Conservation (phyloP, 2,329 filamentous ascomycete genomes). For the Fusarium chlamydosporum region DNA sequence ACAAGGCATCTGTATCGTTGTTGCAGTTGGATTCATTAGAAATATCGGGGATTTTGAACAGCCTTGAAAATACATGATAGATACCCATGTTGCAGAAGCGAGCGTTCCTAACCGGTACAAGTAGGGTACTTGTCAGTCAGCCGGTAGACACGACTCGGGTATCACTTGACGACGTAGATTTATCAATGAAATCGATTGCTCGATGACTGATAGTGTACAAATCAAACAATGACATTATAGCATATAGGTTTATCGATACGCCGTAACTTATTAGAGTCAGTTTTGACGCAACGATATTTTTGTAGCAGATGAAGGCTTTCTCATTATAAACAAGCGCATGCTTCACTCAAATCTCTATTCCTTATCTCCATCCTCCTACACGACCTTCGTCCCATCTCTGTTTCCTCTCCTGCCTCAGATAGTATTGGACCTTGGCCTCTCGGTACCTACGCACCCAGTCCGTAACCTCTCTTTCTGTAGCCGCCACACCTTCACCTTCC, state of each 20-base stretch:
- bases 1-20: neutral
- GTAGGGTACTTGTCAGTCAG: neutral
- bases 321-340: neutral
- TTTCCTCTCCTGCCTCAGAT: constrained; percentile 86
- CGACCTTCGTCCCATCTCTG: constrained; percentile 96
- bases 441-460: constrained; percentile 89
- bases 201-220: neutral
- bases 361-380: constrained; percentile 90
- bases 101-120: constrained; percentile 24
- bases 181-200: constrained; percentile 5
- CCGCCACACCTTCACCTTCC: constrained; percentile 58
- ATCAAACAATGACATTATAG: neutral
- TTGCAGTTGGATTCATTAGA: neutral
- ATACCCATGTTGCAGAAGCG: constrained; percentile 40
- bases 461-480: constrained; percentile 83
- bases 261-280: constrained; percentile 4
- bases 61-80: constrained; percentile 26
- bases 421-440: constrained; percentile 83
- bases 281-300: neutral
- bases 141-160: neutral
- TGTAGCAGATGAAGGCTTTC: neutral
- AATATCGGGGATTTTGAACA: constrained; percentile 1
- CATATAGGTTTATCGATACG: neutral
- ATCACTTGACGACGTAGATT: constrained; percentile 1
- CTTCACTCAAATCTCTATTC: neutral